These are phyloP conservation scores for Lyophyllum decastes DNA, from an alignment of 768 basidiomycete genomes.

Conservation along the genomic window DNA sequence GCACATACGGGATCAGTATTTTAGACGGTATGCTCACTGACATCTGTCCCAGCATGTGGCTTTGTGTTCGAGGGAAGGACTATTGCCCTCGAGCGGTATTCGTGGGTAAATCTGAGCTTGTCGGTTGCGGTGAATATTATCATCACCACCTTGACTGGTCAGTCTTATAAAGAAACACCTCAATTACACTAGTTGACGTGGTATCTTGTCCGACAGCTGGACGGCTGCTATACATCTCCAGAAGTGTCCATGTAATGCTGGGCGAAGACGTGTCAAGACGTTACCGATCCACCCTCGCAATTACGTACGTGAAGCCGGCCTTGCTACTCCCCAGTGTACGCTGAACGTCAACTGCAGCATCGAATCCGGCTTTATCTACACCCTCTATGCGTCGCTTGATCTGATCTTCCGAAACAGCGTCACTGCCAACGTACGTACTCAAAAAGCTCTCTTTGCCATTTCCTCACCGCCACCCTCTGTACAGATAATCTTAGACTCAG, in stretches of 20 bases:
- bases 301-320: slow-evolving; percentile 28
- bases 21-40: no score
- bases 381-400: slow-evolving; percentile 31
- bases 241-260: slow-evolving; percentile 25
- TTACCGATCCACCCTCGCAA: slow-evolving; percentile 34
- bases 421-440: slow-evolving; percentile 22
- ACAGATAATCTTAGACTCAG: slow-evolving; percentile 17
- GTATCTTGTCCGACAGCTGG: slow-evolving; percentile 23
- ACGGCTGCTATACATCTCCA: slow-evolving; percentile 34
- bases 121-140: slow-evolving; percentile 35
- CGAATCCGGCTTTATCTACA: slow-evolving; percentile 41
- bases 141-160: slow-evolving; percentile 35
- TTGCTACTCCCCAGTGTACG: not conserved
- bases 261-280: slow-evolving; percentile 27
- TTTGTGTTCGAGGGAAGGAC: slow-evolving; percentile 15
- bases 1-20: no score
- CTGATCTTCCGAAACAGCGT: slow-evolving; percentile 27
- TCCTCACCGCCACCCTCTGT: not conserved
- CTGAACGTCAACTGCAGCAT: slow-evolving; percentile 21
- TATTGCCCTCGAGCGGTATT: slow-evolving; percentile 17
- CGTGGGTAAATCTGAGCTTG: slow-evolving; percentile 34
- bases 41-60: slow-evolving; percentile 16
- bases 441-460: slow-evolving; percentile 18
- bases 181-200: no score
- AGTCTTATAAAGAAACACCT: not conserved